Conservation (phyloP, 1,284 basidiomycete species). For the Irpex sp. region DNA sequence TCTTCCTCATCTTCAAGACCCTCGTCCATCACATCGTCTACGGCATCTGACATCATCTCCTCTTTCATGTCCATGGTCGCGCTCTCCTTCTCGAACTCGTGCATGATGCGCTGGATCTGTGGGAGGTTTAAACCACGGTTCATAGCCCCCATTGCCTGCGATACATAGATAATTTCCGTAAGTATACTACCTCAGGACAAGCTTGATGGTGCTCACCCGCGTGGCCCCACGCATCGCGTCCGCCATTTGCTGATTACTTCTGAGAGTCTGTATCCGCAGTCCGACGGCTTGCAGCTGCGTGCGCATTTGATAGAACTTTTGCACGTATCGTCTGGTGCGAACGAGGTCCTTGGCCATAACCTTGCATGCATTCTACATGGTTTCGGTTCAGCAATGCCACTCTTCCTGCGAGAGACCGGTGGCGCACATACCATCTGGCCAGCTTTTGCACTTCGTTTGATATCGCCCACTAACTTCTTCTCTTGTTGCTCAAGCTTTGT, state of each 20-base stretch:
- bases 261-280: conserved; percentile 92
- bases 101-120: conserved; percentile 93
- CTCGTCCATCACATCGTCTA: conserved; percentile 98
- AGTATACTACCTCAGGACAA: conserved; percentile 8
- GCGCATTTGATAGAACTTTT: conserved; percentile 99
- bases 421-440: conserved; percentile 82
- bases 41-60: conserved; percentile 99
- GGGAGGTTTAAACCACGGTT: conserved; percentile 95
- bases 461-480: conserved; percentile 91
- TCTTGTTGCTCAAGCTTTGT: conserved; percentile 93
- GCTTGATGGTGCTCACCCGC: conserved; percentile 52
- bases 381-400: background rate
- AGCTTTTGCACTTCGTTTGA: conserved; percentile 93
- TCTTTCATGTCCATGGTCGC: conserved; percentile 99
- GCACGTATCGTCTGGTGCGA: conserved; percentile 90
- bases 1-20: conserved; percentile 92
- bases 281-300: conserved; percentile 97
- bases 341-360: conserved; percentile 99
- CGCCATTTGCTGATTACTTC: conserved; percentile 99
- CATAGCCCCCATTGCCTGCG: conserved; percentile 97
- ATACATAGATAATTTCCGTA: conserved; percentile 8
- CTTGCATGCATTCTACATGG: conserved; percentile 87
- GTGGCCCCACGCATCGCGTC: conserved; percentile 99
- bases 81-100: conserved; percentile 96
- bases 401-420: conserved; percentile 5